These are phyloP conservation scores for Paralagenidium karlingii DNA, from an alignment of 352 stramenopile species.

Conservation along the genomic window DNA sequence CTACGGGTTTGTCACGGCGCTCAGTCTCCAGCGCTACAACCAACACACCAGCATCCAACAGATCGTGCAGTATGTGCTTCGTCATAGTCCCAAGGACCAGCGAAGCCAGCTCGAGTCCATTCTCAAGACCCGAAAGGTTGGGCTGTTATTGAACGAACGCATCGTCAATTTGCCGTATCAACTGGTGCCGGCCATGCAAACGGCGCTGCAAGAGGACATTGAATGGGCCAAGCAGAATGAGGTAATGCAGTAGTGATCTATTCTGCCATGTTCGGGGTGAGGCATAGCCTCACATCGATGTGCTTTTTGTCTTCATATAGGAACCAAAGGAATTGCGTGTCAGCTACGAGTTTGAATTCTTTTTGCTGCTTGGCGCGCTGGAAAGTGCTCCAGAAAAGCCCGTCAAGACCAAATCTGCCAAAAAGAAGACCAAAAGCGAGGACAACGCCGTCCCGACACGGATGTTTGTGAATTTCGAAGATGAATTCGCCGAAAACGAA, in stretches of 20 bases:
- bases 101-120: constrained; percentile 43
- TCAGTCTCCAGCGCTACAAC: constrained; percentile 44
- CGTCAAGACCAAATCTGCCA: constrained; percentile 25
- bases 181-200: constrained; percentile 64
- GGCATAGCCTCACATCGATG: too few species aligned
- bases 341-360: too few species aligned
- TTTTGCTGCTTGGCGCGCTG: constrained; percentile 2
- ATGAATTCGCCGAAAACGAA: constrained; percentile 74
- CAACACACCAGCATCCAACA: constrained; percentile 50
- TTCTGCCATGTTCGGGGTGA: constrained; percentile 9
- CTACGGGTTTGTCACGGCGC: constrained; percentile 78
- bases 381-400: constrained; percentile 3
- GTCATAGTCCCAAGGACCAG: constrained; percentile 45
- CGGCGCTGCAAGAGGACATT: constrained; percentile 72
- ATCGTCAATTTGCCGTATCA: constrained; percentile 84
- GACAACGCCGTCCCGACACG: constrained; percentile 45
- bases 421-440: constrained; percentile 65
- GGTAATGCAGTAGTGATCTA: constrained; percentile 49
- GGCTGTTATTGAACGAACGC: constrained; percentile 65
- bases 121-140: constrained; percentile 40
- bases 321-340: too few species aligned
- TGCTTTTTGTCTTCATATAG: too few species aligned
- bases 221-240: constrained; percentile 69
- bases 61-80: constrained; percentile 61
- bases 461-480: constrained; percentile 80